These are phyloP conservation scores for Fraxinus latifolia DNA, from an alignment of 305 asterid genomes.

Conservation along the genomic window DNA sequence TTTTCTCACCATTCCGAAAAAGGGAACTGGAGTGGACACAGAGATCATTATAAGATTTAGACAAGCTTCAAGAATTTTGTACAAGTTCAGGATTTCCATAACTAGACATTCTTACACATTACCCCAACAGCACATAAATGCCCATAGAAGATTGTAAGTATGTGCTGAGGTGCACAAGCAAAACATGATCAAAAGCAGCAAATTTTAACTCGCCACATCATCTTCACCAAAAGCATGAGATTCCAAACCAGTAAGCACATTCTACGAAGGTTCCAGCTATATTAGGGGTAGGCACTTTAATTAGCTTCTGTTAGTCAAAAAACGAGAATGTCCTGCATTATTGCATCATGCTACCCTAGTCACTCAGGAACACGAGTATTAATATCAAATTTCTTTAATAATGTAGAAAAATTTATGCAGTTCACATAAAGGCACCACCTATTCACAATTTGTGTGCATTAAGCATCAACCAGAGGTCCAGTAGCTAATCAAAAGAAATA, in stretches of 20 bases:
- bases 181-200: slow-evolving; percentile 8
- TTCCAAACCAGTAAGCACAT: slow-evolving; percentile 1
- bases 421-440: too few relatives aligned
- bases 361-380: too few relatives aligned
- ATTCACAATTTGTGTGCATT: slow-evolving; percentile 10
- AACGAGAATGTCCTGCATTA: background rate
- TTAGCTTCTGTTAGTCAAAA: background rate
- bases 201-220: background rate
- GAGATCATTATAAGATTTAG: too few relatives aligned
- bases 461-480: slow-evolving; percentile 9
- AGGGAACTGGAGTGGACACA: too few relatives aligned
- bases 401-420: too few relatives aligned
- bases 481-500: background rate
- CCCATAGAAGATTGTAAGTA: background rate
- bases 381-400: too few relatives aligned
- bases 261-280: slow-evolving; percentile 2
- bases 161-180: background rate
- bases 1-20: too few relatives aligned
- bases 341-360: too few relatives aligned
- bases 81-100: background rate
- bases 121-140: background rate
- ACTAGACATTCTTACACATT: background rate
- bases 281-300: background rate
- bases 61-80: background rate
- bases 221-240: slow-evolving; percentile 2